Percentiles rank a stretch among this genome's conserved stretches.
Evolutionary conservation across 495 filamentous ascomycete genomes (phyloP).

Genomic region (Xylaria longipes): DNA sequence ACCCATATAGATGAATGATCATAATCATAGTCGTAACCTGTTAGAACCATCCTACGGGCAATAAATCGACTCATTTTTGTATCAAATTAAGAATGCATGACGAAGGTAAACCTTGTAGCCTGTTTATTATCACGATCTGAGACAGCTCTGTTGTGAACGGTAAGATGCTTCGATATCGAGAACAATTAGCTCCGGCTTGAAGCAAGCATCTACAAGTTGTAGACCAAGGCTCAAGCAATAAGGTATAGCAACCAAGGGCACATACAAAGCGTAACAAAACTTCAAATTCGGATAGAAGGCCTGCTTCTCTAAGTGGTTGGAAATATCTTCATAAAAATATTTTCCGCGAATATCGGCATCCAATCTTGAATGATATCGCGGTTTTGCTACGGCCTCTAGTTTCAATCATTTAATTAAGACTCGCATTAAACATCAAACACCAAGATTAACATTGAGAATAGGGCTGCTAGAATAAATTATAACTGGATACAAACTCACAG

Average conservation of each 20-base stretch:
- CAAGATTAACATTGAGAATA: background rate
- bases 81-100: background rate
- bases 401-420: background rate
- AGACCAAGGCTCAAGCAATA: too few species aligned
- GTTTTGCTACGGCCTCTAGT: background rate
- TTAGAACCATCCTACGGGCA: background rate
- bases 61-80: background rate
- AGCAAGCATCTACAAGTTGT: too few species aligned
- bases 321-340: background rate
- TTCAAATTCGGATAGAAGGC: background rate
- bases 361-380: background rate
- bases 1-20: background rate
- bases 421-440: background rate
- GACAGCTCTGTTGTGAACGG: background rate
- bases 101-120: background rate
- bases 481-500: background rate
- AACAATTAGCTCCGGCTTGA: too few species aligned
- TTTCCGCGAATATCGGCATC: background rate
- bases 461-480: background rate
- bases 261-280: background rate
- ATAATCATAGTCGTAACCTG: background rate
- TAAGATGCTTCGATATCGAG: background rate
- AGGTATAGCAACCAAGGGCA: background rate
- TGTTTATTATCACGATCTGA: background rate
- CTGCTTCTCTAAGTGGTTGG: background rate